phyloP scores from a whole-genome alignment of 2,329 filamentous ascomycete genomes.

The Scortechinia acanthostroma region DNA sequence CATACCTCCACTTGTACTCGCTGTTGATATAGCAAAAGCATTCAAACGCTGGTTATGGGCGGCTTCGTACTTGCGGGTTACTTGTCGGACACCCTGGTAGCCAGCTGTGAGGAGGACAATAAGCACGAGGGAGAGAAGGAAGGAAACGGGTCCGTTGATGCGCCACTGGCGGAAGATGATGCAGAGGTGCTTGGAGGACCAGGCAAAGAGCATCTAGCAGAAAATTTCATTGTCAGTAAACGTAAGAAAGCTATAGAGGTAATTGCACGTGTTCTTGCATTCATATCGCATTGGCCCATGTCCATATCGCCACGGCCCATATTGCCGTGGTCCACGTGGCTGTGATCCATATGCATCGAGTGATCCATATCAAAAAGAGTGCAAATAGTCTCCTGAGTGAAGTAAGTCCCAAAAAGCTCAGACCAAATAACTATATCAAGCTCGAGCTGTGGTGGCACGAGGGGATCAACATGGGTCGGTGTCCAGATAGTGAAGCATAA shows the following conservation, averaged over 20 bases:
- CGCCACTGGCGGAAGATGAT: constrained; percentile 93
- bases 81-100: constrained; percentile 80
- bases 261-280: constrained; percentile 81
- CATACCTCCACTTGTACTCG: too few species aligned
- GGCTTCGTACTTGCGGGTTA: constrained; percentile 70
- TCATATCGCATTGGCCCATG: constrained; percentile 48
- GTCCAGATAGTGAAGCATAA: too few species aligned
- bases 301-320: constrained; percentile 49
- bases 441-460: too few species aligned
- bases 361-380: constrained; percentile 8
- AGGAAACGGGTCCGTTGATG: constrained; percentile 64
- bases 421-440: too few species aligned
- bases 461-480: too few species aligned
- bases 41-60: constrained; percentile 35
- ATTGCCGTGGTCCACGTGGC: constrained; percentile 32
- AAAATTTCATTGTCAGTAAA: neutral
- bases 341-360: constrained; percentile 36
- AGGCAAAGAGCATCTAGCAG: constrained; percentile 93
- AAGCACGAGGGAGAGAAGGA: constrained; percentile 75
- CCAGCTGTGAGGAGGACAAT: constrained; percentile 80
- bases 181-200: constrained; percentile 87
- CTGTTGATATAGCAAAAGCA: too few species aligned
- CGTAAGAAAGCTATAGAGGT: constrained; percentile 31
- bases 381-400: neutral
- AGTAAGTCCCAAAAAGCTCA: neutral